Base-by-base conservation (phyloP, 1,284 basidiomycete genomes). In the Chalciporus sp. region DNA sequence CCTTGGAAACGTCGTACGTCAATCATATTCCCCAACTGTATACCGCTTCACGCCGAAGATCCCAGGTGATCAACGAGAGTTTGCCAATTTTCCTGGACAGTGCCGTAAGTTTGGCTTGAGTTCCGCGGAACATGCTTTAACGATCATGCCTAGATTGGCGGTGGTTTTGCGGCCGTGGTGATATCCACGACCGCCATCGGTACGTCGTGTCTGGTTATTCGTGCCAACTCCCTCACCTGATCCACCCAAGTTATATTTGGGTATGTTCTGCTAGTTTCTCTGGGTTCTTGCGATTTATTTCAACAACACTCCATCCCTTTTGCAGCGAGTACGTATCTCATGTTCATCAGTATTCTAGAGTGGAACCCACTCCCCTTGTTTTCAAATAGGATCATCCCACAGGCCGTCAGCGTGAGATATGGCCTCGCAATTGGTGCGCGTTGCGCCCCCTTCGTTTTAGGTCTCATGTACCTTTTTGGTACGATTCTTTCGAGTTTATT, bases 21-120 rank as follows among this genome's bases (percentile, higher is more conserved):
- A 29, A 3, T 26, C 16, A 37, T 0, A 42, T n/a, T 35, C 46
- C 9, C 29, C 28, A 9, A 4, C 28, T 16, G 9, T 5, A 4
- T 20, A 10, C 33, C 35, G 14, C 8, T 3, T 41, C 45, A 65
- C 62, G 31, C 42, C 1, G 52, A 86, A 88, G 85, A 59, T 40
- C 37, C 3, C 58, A 89, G 91, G 86, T 95, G 62, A 83, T 95
- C 60, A 95, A 95, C 69, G 94, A 95, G 71, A 92, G 89, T 67
- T 82, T 98, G 48, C 95, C 95, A 20, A 95, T 98, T 59, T 96
- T 98, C 69, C 77, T 97, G 45, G 94, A 98, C 66, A 89, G 86
- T 59, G 90, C 95, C 16, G 88, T 92, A 70, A 56, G 86, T 66
- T 19, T 46, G 19, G 14, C 16, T 9, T 17, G 5, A 12, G 23